Percentiles rank a stretch among this genome's conserved stretches.
Evolutionary conservation across 1,284 basidiomycete genomes (phyloP).

Genomic region (Ustilago nuda): DNA sequence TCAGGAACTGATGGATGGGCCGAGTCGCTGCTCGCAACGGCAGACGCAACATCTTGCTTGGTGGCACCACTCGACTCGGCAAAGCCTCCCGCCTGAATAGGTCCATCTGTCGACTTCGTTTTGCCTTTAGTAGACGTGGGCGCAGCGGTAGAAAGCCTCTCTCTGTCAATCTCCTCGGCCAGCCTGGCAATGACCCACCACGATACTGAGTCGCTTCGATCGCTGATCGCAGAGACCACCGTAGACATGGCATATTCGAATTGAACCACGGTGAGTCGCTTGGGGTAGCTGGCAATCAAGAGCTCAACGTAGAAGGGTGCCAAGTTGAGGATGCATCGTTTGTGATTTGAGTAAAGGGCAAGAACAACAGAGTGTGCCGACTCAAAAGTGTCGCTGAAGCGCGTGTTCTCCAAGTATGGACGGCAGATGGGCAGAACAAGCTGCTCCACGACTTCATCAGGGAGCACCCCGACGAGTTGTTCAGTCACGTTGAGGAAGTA

Average conservation of each 20-base stretch:
- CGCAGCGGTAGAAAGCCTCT: slow-evolving; percentile 11
- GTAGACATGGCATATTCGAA: slow-evolving; percentile 60
- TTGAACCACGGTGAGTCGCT: slow-evolving; percentile 48
- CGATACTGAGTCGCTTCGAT: slow-evolving; percentile 58
- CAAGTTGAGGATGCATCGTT: slow-evolving; percentile 51
- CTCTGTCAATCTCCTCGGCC: slow-evolving; percentile 43
- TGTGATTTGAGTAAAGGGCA: slow-evolving; percentile 53
- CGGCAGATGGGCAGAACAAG: slow-evolving; percentile 56
- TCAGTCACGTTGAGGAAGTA: slow-evolving; percentile 65
- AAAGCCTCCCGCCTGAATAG: slow-evolving; percentile 25
- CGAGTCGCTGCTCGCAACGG: slow-evolving; percentile 20
- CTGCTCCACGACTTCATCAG: slow-evolving; percentile 59
- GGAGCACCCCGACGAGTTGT: slow-evolving; percentile 58
- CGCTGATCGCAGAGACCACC: slow-evolving; percentile 59
- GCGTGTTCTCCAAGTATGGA: slow-evolving; percentile 58
- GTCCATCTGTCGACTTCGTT: background rate
- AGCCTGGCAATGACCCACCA: slow-evolving; percentile 63
- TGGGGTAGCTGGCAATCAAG: slow-evolving; percentile 51
- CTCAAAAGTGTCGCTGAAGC: slow-evolving; percentile 64
- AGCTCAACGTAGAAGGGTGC: slow-evolving; percentile 64
- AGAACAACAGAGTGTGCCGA: slow-evolving; percentile 66
- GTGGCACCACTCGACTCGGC: slow-evolving; percentile 20
- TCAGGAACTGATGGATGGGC: slow-evolving; percentile 10
- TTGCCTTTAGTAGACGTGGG: too few species aligned
- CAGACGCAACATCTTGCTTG: slow-evolving; percentile 20